Conservation (phyloP, 352 stramenopile genomes). For the Lagenidium giganteum region DNA sequence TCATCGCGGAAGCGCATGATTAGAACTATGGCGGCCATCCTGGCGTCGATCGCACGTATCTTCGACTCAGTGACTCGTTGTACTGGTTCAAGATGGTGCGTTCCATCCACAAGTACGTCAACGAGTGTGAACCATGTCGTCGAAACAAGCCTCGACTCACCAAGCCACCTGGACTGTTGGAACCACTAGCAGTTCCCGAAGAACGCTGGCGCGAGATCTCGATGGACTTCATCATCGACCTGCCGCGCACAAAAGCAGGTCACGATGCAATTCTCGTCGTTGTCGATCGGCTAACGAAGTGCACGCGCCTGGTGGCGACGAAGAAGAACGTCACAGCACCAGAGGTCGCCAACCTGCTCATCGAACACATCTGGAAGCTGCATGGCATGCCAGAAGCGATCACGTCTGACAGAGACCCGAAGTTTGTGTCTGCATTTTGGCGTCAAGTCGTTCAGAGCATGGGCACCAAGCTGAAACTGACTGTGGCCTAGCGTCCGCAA, state of each 20-base stretch:
- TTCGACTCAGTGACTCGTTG: slow-evolving; percentile 3
- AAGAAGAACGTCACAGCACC: background rate
- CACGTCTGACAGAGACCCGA: slow-evolving; percentile 2
- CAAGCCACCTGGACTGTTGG: slow-evolving; percentile 8
- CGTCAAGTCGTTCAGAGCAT: background rate
- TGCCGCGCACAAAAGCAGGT: background rate
- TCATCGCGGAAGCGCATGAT: slow-evolving; percentile 5
- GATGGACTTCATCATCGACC: slow-evolving; percentile 16
- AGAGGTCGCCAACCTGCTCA: background rate
- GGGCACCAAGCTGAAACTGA: slow-evolving; percentile 1
- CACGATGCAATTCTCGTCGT: slow-evolving; percentile 7
- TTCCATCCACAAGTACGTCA: slow-evolving; percentile 5
- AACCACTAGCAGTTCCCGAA: slow-evolving; percentile 9
- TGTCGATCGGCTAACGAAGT: slow-evolving; percentile 8
- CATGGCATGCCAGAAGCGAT: slow-evolving; percentile 7
- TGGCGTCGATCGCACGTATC: background rate
- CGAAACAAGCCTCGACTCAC: slow-evolving; percentile 4
- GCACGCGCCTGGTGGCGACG: slow-evolving; percentile 1
- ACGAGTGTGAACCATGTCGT: slow-evolving; percentile 13
- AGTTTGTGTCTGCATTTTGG: slow-evolving; percentile 10
- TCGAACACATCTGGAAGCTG: background rate
- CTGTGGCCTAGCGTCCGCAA: background rate
- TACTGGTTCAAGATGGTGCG: slow-evolving; percentile 16
- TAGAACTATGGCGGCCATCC: background rate
- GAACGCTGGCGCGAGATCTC: slow-evolving; percentile 11